Evolutionary conservation across 75 land plant species (phyloP), one percentile per base, ranked within the genome.

Genomic region (Picea glauca): DNA sequence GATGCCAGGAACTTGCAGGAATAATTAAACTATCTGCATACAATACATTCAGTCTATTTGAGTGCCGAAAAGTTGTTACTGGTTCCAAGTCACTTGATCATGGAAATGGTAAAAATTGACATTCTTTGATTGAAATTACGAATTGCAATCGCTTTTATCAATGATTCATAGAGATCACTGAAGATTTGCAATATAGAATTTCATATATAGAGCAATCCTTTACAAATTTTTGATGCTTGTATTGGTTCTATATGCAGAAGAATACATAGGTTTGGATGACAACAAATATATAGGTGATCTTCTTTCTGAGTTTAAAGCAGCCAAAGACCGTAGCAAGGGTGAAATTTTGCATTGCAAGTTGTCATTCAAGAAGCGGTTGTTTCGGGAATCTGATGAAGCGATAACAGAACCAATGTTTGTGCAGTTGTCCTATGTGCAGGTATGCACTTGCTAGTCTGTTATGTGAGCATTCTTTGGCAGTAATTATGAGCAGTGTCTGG

Each of bases 271-370:
- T 18, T 76, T 83, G 32, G 83, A 83, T 81, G 83, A 80, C 54
- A 83, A 80, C 40, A 80, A 81, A 50, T 80, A 83, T 74, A 58
- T 83, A 33, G 84, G 84, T 13, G 84, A 83, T 46, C 32, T 83
- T 46, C 59, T 80, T 68, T 83, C 83, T 30, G 84, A 80, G 33
- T 74, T 83, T 40, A 80, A 74, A 14, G 70, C 83, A 56, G 62
- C 74, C 35, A 79, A 82, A 43, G 83, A 98, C 60, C 92, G 96
- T 18, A 93, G 87, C 79, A 98, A 95, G 79, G 99, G 98, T 43
- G 99, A 98, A 82, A 72, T 26, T 0, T 50, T 73, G 31, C 83
- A 83, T 59, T 80, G 62, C 54, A 83, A 83, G 83, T 56, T 83
- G 30, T 30, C 81, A n/a, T 83, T 80, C 58, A 83, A 83, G 76